phyloP scores from a whole-genome alignment of 2,329 filamentous ascomycete genomes.

The Cladophialophora bantiana region DNA sequence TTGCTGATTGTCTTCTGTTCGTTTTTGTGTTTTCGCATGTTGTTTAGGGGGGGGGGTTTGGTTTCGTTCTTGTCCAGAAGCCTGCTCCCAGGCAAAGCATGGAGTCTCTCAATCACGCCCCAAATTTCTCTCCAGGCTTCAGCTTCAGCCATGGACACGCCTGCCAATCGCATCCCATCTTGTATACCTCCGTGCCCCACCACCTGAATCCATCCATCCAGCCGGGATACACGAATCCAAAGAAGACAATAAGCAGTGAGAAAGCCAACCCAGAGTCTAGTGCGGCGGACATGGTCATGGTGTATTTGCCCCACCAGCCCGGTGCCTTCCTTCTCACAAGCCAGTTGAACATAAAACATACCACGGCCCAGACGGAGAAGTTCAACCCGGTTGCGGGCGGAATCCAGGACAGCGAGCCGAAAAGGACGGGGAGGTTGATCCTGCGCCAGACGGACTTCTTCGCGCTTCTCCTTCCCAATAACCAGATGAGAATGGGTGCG shows the following conservation, averaged over 20 bases:
- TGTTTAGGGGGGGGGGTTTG: neutral
- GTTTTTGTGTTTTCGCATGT: neutral
- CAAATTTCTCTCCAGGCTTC: slow-evolving; percentile 67
- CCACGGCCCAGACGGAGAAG: slow-evolving; percentile 84
- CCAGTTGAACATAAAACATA: slow-evolving; percentile 83
- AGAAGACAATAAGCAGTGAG: slow-evolving; percentile 83
- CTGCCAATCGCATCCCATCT: slow-evolving; percentile 83
- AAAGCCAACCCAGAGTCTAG: slow-evolving; percentile 84
- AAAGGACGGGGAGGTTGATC: slow-evolving; percentile 82
- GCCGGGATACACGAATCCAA: slow-evolving; percentile 83
- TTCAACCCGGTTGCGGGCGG: slow-evolving; percentile 85
- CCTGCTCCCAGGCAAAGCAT: neutral
- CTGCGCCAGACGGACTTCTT: slow-evolving; percentile 71
- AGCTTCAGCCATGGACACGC: slow-evolving; percentile 75
- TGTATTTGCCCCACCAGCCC: slow-evolving; percentile 90
- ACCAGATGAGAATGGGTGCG: slow-evolving; percentile 76
- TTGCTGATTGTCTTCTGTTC: neutral
- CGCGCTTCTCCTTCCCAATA: slow-evolving; percentile 64
- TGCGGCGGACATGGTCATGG: slow-evolving; percentile 84
- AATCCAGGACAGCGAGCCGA: slow-evolving; percentile 84
- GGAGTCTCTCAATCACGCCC: slow-evolving; percentile 9
- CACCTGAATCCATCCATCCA: slow-evolving; percentile 75
- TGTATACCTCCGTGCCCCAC: slow-evolving; percentile 90
- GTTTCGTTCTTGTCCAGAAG: neutral
- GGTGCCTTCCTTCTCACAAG: slow-evolving; percentile 71